phyloP scores from a whole-genome alignment of 129 eudicot species.

The Ambrosia trifida region DNA sequence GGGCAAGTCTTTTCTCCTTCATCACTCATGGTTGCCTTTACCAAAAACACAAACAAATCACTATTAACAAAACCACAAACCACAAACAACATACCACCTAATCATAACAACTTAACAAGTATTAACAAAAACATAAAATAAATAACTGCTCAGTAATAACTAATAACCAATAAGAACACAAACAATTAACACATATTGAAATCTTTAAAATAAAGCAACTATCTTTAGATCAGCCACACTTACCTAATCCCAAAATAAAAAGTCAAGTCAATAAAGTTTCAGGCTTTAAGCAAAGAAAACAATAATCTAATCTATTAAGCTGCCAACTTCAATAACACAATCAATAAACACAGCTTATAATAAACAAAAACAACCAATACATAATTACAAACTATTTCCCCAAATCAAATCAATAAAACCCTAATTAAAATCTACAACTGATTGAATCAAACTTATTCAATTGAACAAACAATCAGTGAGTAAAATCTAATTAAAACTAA shows the following conservation, averaged over 20 bases:
- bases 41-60: constrained; percentile 20
- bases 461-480: constrained; percentile 5
- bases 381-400: constrained; percentile 2
- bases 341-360: neutral
- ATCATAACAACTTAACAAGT: neutral
- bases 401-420: constrained; percentile 36
- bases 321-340: constrained; percentile 23
- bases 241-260: constrained; percentile 23
- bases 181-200: neutral
- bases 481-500: constrained; percentile 14
- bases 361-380: neutral
- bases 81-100: constrained; percentile 1
- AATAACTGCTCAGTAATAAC: neutral
- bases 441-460: constrained; percentile 16
- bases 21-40: constrained; percentile 84
- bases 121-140: too few species aligned
- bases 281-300: neutral
- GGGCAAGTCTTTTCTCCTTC: constrained; percentile 98
- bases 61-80: constrained; percentile 5
- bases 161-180: neutral
- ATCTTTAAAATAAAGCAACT: constrained; percentile 8
- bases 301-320: constrained; percentile 17
- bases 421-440: constrained; percentile 22
- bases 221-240: constrained; percentile 23
- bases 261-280: constrained; percentile 7